phyloP scores from a whole-genome alignment of 108 stramenopile genomes.

The Discostella pseudostelligera region DNA sequence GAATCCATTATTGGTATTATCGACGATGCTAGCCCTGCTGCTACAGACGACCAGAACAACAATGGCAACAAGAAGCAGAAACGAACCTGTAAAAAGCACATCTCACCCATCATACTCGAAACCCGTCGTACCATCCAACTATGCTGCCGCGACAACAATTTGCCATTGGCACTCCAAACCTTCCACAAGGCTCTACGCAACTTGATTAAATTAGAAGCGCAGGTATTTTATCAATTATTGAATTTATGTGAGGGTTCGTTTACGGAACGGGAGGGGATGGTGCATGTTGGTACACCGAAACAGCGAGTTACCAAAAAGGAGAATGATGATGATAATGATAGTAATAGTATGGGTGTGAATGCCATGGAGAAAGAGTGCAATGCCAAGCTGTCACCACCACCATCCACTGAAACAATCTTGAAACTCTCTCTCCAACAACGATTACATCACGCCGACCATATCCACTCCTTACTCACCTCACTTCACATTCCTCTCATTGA shows the following conservation, averaged over 20 bases:
- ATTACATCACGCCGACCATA: slow-evolving; percentile 57
- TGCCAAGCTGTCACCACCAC: background rate
- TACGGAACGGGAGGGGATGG: slow-evolving; percentile 32
- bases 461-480: slow-evolving; percentile 64
- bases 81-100: slow-evolving; percentile 22
- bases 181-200: slow-evolving; percentile 50
- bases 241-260: slow-evolving; percentile 77
- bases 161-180: slow-evolving; percentile 52
- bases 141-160: slow-evolving; percentile 69
- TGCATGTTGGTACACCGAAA: slow-evolving; percentile 79
- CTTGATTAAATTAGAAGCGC: slow-evolving; percentile 58
- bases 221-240: slow-evolving; percentile 78
- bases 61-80: slow-evolving; percentile 23
- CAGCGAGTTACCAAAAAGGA: background rate
- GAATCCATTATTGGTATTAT: background rate
- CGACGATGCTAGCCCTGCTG: background rate
- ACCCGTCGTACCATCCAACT: slow-evolving; percentile 68
- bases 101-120: slow-evolving; percentile 39
- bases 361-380: background rate
- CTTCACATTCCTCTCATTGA: slow-evolving; percentile 71
- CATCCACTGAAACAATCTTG: slow-evolving; percentile 2
- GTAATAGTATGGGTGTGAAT: background rate
- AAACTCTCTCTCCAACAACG: slow-evolving; percentile 43
- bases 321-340: slow-evolving; percentile 2
- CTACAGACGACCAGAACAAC: background rate